Evolutionary conservation across 164 flowering plant species (phyloP), one percentile per base, ranked within the genome.

Genomic region (Aristolochia contorta): DNA sequence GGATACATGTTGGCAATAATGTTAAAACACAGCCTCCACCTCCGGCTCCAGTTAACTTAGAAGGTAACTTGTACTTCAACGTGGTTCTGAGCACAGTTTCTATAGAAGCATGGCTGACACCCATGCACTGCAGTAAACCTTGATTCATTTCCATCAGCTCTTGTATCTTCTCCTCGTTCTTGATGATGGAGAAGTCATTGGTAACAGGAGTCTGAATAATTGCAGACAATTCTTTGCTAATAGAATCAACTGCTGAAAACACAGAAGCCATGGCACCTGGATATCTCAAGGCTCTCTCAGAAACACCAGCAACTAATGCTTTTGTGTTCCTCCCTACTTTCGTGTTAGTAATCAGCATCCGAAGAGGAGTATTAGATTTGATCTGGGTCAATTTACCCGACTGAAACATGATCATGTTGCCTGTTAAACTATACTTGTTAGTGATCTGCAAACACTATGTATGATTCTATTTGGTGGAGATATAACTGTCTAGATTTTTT

Each of bases 21-120:
- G 99, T 94, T 63, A 94, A 71, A 60, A 94, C 99, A 68, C 99
- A 94, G 65, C 99, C 99, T 61, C 99, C 99, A 23, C 99, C 99
- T n/a, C 97, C 97, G 58, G 96, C 99, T 57, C 99, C 96, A 2
- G 97, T 94, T 63, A 94, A 70, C 80, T 94, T 94, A 63, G 97
- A 82, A 63, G 83, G 54, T 61, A 94, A 68, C 76, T 84, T 84
- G 78, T 86, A 84, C 67, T 88, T 94, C 68, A 84, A 58, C 33
- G 97, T 88, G 63, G 93, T 87, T 51, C 79, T 83, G 52, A 88
- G 84, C 53, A 94, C 90, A 41, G 89, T 79, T 74, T 94, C 97
- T 58, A 94, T 91, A 8, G 96, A 77, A 56, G 87, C 73, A 73
- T 94, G 99, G 76, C 91, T 91, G 62, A 91, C 96, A 18, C 99